A percentile compares a stretch with the other conserved stretches of the same genome.
phyloP scores from a whole-genome alignment of 495 filamentous ascomycete genomes.

The Podospora fimiseda region DNA sequence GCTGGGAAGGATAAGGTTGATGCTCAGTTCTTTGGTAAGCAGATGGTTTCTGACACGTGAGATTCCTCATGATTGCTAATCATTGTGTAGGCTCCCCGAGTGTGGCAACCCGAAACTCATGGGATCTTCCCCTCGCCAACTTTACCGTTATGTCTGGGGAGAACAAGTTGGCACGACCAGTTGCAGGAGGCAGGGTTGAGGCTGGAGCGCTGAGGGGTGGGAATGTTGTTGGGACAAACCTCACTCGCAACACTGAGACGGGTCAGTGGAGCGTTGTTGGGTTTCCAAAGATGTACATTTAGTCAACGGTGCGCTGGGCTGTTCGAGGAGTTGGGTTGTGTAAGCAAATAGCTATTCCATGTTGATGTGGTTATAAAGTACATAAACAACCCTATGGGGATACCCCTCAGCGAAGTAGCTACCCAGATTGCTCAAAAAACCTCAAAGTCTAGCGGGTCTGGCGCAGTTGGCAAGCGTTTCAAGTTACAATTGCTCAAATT shows the following conservation, averaged over 20 bases:
- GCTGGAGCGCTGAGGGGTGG: constrained; percentile 44
- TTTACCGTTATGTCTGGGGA: constrained; percentile 53
- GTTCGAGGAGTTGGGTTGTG: too few relatives aligned
- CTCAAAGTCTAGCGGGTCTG: too few relatives aligned
- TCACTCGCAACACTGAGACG: constrained; percentile 43
- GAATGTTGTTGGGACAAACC: constrained; percentile 35
- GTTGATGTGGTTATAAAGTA: too few relatives aligned
- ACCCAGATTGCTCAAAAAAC: too few relatives aligned
- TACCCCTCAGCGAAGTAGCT: too few relatives aligned
- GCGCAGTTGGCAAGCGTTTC: too few relatives aligned
- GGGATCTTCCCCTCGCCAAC: constrained; percentile 55
- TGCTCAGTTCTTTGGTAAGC: constrained; percentile 49
- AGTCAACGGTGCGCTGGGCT: too few relatives aligned
- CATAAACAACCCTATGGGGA: too few relatives aligned
- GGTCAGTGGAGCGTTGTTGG: constrained; percentile 20
- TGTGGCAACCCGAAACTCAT: constrained; percentile 39
- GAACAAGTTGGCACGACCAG: constrained; percentile 41
- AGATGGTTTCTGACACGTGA: neutral
- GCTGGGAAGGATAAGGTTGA: constrained; percentile 43
- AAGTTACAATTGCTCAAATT: too few relatives aligned
- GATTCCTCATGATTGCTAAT: neutral
- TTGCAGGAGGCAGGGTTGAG: constrained; percentile 42
- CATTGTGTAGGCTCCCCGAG: constrained; percentile 10
- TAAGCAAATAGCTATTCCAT: too few relatives aligned
- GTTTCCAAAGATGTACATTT: constrained; percentile 15